Evolutionary conservation across 805 yeast species (phyloP), one percentile per base, ranked within the genome.

Genomic region (Lachancea meyersii): DNA sequence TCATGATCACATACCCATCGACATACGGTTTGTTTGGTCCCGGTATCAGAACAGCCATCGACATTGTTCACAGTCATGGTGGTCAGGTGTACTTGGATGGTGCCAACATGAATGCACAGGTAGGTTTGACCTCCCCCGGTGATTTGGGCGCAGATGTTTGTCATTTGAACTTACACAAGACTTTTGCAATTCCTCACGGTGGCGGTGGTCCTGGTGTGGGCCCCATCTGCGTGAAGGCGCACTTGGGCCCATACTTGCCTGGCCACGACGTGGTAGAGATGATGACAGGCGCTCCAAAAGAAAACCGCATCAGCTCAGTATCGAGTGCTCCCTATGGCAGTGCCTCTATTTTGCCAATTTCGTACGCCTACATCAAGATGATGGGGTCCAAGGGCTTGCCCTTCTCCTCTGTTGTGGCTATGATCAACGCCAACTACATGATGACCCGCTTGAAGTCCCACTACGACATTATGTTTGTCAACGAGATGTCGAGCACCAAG

Each of bases 161-260:
- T 65, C 98, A 93, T 59, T 75, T 93, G 70, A 93, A 93, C 64
- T 73, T 93, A 61, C 98, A 93, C 72, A 93, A 93, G 70, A 93
- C 98, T 1, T 93, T 93, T 72, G 88, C 97, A 35, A 87, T 93
- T 58, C 94, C 96, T 43, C 98, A 93, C 59, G 98, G 98, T 59
- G 98, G 98, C 61, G 98, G 98, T 62, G 98, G 98, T 33, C 98
- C 98, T 32, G 98, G 97, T 60, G 95, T 88, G 57, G 98, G 97
- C 16, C 97, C 97, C 40, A 93, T 93, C 50, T 87, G 97, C 73
- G 97, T 91, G 44, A 82, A 80, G 52, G 68, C 73, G 38, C 95
- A 87, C 64, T 71, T 93, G 55, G 75, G 73, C 34, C 86, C 86
- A 41, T 88, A 77, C 67, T 73, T 93, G 55, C 98, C 98, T 35